Evolutionary conservation across 2,329 filamentous ascomycete genomes (phyloP).

Genomic region (Colletotrichum liriopes): DNA sequence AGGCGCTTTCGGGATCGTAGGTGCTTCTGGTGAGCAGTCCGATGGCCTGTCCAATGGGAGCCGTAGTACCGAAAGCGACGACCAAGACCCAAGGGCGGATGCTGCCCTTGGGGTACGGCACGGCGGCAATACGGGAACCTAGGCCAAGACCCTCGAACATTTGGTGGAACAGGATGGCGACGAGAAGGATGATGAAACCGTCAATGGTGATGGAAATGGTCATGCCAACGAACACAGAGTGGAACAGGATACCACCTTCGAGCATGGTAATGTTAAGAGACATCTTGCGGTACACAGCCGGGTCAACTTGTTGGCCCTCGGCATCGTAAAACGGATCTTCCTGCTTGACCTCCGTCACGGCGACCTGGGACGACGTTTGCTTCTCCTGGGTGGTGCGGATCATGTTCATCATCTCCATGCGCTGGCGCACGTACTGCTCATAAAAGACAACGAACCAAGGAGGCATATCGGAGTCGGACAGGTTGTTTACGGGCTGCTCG

Average conservation of each 20-base stretch:
- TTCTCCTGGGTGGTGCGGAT: conserved; percentile 57
- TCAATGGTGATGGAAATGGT: conserved; percentile 79
- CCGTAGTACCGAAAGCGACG: conserved; percentile 78
- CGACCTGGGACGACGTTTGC: conserved; percentile 53
- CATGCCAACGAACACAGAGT: conserved; percentile 84
- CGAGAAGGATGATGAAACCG: conserved; percentile 76
- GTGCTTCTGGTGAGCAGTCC: conserved; percentile 69
- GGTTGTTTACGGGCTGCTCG: conserved; percentile 47
- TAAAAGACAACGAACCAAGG: conserved; percentile 76
- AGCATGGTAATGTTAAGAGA: conserved; percentile 82
- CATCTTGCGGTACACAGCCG: conserved; percentile 70
- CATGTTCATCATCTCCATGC: conserved; percentile 71
- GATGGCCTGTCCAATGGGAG: conserved; percentile 85
- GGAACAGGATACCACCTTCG: conserved; percentile 84
- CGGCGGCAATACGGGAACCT: conserved; percentile 78
- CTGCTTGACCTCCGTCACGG: conserved; percentile 44
- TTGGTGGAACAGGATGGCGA: conserved; percentile 81
- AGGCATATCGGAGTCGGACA: conserved; percentile 66
- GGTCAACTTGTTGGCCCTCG: conserved; percentile 62
- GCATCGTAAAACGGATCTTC: conserved; percentile 60
- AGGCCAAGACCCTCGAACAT: conserved; percentile 80
- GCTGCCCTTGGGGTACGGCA: conserved; percentile 72
- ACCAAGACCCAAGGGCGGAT: conserved; percentile 74
- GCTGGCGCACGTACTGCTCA: conserved; percentile 74
- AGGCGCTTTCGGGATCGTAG: conserved; percentile 75